Percentiles rank a stretch among this genome's conserved stretches.
Conservation (phyloP, 1,284 basidiomycete genomes). For the Apiotrichum gracile region DNA sequence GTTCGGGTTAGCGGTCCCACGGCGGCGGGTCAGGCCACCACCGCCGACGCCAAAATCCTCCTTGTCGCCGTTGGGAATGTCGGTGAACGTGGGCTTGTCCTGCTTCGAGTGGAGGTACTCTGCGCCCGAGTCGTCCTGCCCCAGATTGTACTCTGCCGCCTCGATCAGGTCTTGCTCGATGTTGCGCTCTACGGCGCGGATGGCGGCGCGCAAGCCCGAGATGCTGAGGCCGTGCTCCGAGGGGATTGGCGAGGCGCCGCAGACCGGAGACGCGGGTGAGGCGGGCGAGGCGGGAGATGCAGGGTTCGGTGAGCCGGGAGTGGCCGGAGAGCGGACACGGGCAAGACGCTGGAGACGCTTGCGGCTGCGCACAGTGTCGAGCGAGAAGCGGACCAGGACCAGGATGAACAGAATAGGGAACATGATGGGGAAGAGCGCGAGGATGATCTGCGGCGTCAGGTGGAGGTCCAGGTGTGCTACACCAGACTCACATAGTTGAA, state of each 20-base stretch:
- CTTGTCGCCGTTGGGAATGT: too few relatives aligned
- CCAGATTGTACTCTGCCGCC: conserved; percentile 11
- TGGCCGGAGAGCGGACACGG: not conserved
- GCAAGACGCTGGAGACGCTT: conserved; percentile 32
- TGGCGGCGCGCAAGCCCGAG: conserved; percentile 25
- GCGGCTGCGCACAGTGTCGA: conserved; percentile 30
- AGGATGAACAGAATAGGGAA: conserved; percentile 48
- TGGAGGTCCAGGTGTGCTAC: too few relatives aligned
- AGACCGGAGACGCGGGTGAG: not conserved
- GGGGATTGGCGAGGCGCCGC: conserved; percentile 4
- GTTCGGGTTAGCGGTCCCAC: too few relatives aligned
- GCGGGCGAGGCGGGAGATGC: not conserved
- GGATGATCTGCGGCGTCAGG: conserved; percentile 50
- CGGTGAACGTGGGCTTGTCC: too few relatives aligned
- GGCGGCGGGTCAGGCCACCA: too few relatives aligned
- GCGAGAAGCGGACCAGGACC: conserved; percentile 27
- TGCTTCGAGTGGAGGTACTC: not conserved
- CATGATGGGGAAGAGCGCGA: conserved; percentile 58
- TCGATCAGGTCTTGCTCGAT: conserved; percentile 36
- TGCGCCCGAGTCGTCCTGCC: not conserved
- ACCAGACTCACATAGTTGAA: conserved; percentile 58
- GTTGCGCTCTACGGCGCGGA: conserved; percentile 30
- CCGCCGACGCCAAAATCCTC: too few relatives aligned
- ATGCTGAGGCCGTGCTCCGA: conserved; percentile 27
- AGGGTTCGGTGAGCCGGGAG: too few relatives aligned